These are phyloP conservation scores for Panicum miliaceum DNA, from an alignment of 176 grass and related monocot genomes.

Conservation along the genomic window DNA sequence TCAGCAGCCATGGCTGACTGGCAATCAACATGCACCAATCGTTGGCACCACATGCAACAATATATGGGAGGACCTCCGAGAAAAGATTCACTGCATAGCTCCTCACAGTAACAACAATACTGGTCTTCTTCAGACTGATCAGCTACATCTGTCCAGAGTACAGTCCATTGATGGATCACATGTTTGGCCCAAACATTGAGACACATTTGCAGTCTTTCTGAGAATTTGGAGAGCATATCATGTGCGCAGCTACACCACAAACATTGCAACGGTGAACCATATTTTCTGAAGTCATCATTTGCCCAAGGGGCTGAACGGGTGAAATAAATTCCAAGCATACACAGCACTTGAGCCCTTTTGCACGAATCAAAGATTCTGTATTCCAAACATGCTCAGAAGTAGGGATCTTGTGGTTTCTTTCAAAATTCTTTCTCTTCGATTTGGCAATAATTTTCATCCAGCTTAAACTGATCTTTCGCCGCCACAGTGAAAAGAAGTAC, in stretches of 20 bases:
- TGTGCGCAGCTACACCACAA: conserved; percentile 74
- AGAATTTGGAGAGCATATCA: conserved; percentile 66
- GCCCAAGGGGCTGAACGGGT: conserved; percentile 45
- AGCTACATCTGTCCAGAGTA: conserved; percentile 67
- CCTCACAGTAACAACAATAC: conserved; percentile 77
- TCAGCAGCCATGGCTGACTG: conserved; percentile 61
- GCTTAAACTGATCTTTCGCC: conserved; percentile 61
- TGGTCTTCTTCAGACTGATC: conserved; percentile 66
- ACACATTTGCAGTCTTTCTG: conserved; percentile 85
- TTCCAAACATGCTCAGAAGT: conserved; percentile 71
- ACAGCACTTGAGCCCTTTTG: conserved; percentile 69
- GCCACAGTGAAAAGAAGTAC: conserved; percentile 57
- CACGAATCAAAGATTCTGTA: conserved; percentile 48
- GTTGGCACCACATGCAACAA: conserved; percentile 91
- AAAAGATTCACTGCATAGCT: conserved; percentile 65
- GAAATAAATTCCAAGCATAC: conserved; percentile 75
- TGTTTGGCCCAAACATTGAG: conserved; percentile 63
- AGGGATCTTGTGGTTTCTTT: conserved; percentile 51
- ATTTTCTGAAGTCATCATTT: conserved; percentile 41
- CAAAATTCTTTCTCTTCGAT: conserved; percentile 61
- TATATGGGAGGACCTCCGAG: conserved; percentile 70
- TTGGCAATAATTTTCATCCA: conserved; percentile 79
- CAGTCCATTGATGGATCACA: conserved; percentile 75
- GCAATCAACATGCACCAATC: conserved; percentile 75
- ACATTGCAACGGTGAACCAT: conserved; percentile 66